These are phyloP conservation scores for Candida rishiriensis DNA, from an alignment of 805 yeast genomes.

Conservation along the genomic window DNA sequence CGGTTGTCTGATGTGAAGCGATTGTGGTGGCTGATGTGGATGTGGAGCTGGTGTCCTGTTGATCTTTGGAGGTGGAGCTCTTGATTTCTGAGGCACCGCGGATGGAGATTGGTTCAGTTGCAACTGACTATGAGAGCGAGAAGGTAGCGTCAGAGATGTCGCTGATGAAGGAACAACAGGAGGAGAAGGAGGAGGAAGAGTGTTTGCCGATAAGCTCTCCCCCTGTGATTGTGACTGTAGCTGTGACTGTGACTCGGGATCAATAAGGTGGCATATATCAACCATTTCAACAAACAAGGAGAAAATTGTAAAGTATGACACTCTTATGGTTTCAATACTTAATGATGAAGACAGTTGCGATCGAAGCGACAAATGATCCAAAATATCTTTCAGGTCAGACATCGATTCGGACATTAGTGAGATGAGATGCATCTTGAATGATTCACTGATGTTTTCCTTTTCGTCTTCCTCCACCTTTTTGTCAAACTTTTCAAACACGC, in stretches of 20 bases:
- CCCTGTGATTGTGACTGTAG: background rate
- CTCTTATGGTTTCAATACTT: slow-evolving; percentile 18
- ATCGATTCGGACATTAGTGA: slow-evolving; percentile 17
- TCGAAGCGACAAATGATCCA: slow-evolving; percentile 14
- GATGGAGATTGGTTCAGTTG: slow-evolving; percentile 9
- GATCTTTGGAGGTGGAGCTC: slow-evolving; percentile 14
- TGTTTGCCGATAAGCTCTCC: slow-evolving; percentile 1
- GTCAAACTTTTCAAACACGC: slow-evolving; percentile 17
- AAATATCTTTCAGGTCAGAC: slow-evolving; percentile 17
- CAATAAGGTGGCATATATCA: slow-evolving; percentile 20
- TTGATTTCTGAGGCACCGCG: slow-evolving; percentile 5
- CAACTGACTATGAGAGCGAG: slow-evolving; percentile 9
- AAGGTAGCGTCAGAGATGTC: slow-evolving; percentile 3
- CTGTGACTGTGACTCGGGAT: slow-evolving; percentile 13
- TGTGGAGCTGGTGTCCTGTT: slow-evolving; percentile 19
- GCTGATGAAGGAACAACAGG: slow-evolving; percentile 2
- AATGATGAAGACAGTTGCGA: slow-evolving; percentile 4
- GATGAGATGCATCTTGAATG: slow-evolving; percentile 12
- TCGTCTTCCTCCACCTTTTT: slow-evolving; percentile 12
- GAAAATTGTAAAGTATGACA: slow-evolving; percentile 23
- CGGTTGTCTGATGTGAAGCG: slow-evolving; percentile 11
- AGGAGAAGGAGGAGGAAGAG: background rate
- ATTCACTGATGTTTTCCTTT: slow-evolving; percentile 8
- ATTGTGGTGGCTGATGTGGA: slow-evolving; percentile 16
- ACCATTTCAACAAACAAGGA: slow-evolving; percentile 27